Evolutionary conservation across 78 protist genomes (phyloP), one percentile per base, ranked within the genome.

Genomic region (Reticulomyxa filosa): DNA sequence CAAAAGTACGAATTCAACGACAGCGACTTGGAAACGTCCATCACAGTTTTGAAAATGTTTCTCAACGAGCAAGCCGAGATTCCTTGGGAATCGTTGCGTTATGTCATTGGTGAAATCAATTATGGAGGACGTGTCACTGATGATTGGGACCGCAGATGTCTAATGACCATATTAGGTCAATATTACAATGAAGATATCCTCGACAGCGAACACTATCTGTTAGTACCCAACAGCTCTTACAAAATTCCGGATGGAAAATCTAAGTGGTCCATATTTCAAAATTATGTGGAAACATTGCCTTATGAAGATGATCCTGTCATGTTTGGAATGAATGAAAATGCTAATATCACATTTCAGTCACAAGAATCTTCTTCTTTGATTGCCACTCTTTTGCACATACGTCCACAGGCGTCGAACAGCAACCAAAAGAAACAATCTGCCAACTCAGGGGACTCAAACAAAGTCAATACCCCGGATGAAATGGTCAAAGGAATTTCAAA

Each of bases 111-210:
- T 8, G 89, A 84, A 39, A 72, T 73, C 38, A 73, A 70, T 62
- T 89, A 89, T 72, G 95, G 95, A 3, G 91, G 91, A 8, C 74
- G 90, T 11, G 90, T 89, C 63, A 89, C 95, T 17, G 91, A 89
- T 52, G 78, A 66, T 50, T 70, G 72, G 79, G 95, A 89, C 57
- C 71, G 89, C 0, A 59, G 86, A 20, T 55, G 59, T 33, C 53
- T 81, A 27, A 25, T 89, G 32, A 46, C 26, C 64, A 69, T 74
- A 29, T 33, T 55, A 11, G 30, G 59, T 10, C 26, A 17, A 17
- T 55, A 32, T 11, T 55, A 55, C 59, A 55, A 22, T 10, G 39
- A 29, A 8, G 59, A 55, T 55, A 55, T 61, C 65, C 8, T 61
- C 37, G 56, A 35, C 38, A 65, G 39, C 25, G 35, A 0, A 25